Evolutionary conservation across 805 yeast genomes (phyloP).

Genomic region (Yueomyces sp.): DNA sequence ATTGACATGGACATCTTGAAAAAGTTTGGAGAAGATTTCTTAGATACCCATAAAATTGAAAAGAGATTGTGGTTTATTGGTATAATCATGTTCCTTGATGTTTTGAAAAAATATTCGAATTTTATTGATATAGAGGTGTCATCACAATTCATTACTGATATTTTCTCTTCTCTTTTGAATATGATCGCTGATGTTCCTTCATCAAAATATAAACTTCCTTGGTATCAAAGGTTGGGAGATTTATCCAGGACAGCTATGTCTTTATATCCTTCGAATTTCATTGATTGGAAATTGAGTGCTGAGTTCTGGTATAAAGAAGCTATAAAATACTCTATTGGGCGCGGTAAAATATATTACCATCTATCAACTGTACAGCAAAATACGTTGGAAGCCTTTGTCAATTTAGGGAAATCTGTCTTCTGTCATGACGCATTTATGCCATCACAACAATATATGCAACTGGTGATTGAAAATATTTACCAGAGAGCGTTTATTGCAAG

Average conservation of each 20-base stretch:
- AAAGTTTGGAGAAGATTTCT: constrained; percentile 50
- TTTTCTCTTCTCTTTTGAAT: constrained; percentile 40
- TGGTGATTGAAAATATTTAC: constrained; percentile 68
- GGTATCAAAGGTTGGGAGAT: constrained; percentile 83
- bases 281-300: constrained; percentile 77
- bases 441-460: constrained; percentile 59
- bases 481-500: constrained; percentile 33
- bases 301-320: constrained; percentile 74
- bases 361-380: constrained; percentile 74
- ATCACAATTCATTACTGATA: constrained; percentile 58
- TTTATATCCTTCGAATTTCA: constrained; percentile 59
- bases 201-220: constrained; percentile 26
- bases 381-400: constrained; percentile 59
- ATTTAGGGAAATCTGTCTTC: constrained; percentile 64
- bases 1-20: background rate
- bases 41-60: constrained; percentile 62
- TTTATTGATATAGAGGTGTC: constrained; percentile 37
- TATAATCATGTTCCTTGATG: constrained; percentile 69
- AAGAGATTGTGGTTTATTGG: constrained; percentile 80
- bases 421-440: constrained; percentile 80
- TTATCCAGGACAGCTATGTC: constrained; percentile 82
- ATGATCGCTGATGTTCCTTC: constrained; percentile 26
- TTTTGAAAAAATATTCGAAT: constrained; percentile 33
- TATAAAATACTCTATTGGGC: constrained; percentile 65
- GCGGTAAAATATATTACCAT: constrained; percentile 77